Evolutionary conservation across 139 green algal species (phyloP), one percentile per base, ranked within the genome.

Genomic region (Chlorella sp.): DNA sequence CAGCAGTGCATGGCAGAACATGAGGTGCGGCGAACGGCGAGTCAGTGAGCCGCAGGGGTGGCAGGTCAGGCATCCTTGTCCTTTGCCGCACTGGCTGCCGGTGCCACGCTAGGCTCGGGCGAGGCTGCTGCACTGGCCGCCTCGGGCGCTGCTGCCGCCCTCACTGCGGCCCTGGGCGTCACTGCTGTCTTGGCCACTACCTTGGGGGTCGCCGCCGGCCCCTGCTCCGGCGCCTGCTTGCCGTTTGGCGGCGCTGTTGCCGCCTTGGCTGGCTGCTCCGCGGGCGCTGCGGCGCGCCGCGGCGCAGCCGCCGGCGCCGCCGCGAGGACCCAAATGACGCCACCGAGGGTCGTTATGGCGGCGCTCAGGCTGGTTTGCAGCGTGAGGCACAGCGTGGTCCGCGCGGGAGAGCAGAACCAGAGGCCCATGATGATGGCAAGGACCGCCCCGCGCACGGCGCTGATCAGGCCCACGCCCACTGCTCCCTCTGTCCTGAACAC

Each of bases 391-490:
- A 79, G 67, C 21, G 56, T 50, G 29, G 27, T 45, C 59, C 36
- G 33, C 15, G 23, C 43, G 8, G 79, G 46, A 27, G 21, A 61
- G 68, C 82, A 88, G 46, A 88, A 85, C 1, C 87, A 48, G 7
- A 43, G 33, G 9, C 58, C 77, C 3, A 68, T 50, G 1, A 85
- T 35, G 0, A 84, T 15, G 0, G 77, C 71, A 21, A 88, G 74
- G 11, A 80, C 73, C 27, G 82, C 76, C 4, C 83, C 83, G 7
- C 83, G 65, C 55, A 86, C 79, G 2, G 82, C 82, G 56, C 79
- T 88, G 1, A 85, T 77, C 42, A 88, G 48, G n/a, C 65, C 76
- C 51, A 88, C 83, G 3, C 82, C 83, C 25, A 88, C 35, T 33
- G 83, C 83, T 2, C 83, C 83, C 14, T 85, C 76, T 1, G 42